Evolutionary conservation across 306 rosid species (phyloP), one percentile per base, ranked within the genome.

Genomic region (Lotus japonicus): DNA sequence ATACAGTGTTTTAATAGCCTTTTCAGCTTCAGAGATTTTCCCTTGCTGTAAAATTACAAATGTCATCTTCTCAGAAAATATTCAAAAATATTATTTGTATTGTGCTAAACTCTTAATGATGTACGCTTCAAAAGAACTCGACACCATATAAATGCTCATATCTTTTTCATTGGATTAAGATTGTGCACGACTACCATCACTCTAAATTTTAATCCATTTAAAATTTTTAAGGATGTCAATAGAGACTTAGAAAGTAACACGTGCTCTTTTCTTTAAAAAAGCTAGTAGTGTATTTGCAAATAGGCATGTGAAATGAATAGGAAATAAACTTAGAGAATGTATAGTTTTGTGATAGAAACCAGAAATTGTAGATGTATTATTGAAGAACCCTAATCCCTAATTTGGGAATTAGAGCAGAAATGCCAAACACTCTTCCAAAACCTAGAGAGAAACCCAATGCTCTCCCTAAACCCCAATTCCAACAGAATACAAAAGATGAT

Each of bases 21-120:
- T 87, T 80, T 87, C 95, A 68, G 95, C 94, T 75, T 87, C 84
- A 19, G 88, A 38, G 41, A 82, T 43, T 76, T 87, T 89, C 42
- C 96, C 97, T 85, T 89, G 96, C 97, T 91, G 84, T 71, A 67
- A 76, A 67, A 66, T 10, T 44, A 57, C 4, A 42, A 4, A 43
- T 28, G 11, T 35, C 43, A 36, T 45, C 66, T 55, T 18, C 5
- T 36, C 43, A 68, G 19, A 39, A 72, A 58, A 53, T 21, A 7
- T 46, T 17, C 52, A 23, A 46, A 38, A 67, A 66, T 46, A 12
- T 21, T 54, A 50, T 43, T 5, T 46, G 51, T 58, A 49, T 23
- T 66, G 39, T 19, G 44, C 9, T 60, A 33, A 48, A 65, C 17
- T 28, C 15, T 18, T 50, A 48, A 58, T 17, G 8, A 59, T 57